Conservation (phyloP, 305 asterid species). For the Fraxinus latifolia region DNA sequence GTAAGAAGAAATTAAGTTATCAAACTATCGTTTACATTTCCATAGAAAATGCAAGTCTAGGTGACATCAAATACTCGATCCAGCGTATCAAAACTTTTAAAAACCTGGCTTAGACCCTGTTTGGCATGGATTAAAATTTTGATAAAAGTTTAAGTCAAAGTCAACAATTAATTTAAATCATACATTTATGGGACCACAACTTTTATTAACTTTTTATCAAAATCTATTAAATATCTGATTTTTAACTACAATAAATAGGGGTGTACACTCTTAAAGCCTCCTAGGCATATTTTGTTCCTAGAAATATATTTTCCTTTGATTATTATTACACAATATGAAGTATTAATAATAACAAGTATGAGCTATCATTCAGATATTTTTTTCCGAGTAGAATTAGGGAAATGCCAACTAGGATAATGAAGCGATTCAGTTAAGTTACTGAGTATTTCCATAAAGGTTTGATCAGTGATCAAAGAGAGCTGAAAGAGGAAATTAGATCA, state of each 20-base stretch:
- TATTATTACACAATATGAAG: background rate
- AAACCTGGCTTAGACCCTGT: background rate
- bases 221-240: background rate
- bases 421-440: background rate
- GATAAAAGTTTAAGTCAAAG: background rate
- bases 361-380: background rate
- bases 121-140: background rate
- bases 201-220: background rate
- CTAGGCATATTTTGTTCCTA: background rate
- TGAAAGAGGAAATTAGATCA: background rate
- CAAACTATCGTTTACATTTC: background rate
- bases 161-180: background rate
- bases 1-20: background rate
- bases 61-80: background rate
- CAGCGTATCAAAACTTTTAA: background rate
- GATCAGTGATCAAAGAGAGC: constrained; percentile 5
- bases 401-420: background rate
- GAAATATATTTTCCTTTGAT: background rate
- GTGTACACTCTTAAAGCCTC: background rate
- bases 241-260: background rate
- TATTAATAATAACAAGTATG: background rate
- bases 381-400: background rate
- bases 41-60: background rate
- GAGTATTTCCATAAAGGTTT: background rate
- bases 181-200: background rate